These are phyloP conservation scores for Suillus fuscotomentosus DNA, from an alignment of 768 basidiomycete species.

Conservation along the genomic window DNA sequence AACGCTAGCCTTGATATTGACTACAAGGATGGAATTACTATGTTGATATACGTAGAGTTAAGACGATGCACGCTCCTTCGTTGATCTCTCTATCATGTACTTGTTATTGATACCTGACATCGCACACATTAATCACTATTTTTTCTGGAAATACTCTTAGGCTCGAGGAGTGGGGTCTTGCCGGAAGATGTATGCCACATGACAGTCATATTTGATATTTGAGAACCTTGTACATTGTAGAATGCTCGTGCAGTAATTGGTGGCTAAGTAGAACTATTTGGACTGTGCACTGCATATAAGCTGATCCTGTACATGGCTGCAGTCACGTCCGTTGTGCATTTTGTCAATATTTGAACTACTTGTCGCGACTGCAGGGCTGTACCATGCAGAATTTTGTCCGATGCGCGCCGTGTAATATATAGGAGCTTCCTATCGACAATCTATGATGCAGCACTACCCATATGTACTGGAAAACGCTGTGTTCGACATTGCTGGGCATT, in stretches of 20 bases:
- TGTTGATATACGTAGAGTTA: neutral
- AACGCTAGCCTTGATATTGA: neutral
- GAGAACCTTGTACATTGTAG: neutral
- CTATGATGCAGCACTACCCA: neutral
- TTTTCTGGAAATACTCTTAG: neutral
- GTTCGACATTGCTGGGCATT: neutral
- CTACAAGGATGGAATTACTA: neutral
- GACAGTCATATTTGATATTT: neutral
- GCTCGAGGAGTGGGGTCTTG: neutral
- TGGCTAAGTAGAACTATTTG: neutral
- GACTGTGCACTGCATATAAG: neutral
- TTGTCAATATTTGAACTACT: neutral
- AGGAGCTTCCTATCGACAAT: neutral
- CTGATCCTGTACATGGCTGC: neutral
- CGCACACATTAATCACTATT: constrained; percentile 2
- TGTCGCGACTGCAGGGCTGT: too few relatives aligned
- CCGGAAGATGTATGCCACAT: neutral
- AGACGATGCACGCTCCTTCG: neutral
- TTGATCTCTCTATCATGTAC: constrained; percentile 3
- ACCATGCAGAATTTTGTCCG: neutral
- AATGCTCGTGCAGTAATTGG: neutral
- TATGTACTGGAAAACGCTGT: too few relatives aligned
- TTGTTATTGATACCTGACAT: constrained; percentile 3
- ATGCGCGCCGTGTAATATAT: neutral
- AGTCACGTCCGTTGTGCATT: neutral